These are phyloP conservation scores for Allium fistulosum DNA, from an alignment of 106 monocot species.

Conservation along the genomic window DNA sequence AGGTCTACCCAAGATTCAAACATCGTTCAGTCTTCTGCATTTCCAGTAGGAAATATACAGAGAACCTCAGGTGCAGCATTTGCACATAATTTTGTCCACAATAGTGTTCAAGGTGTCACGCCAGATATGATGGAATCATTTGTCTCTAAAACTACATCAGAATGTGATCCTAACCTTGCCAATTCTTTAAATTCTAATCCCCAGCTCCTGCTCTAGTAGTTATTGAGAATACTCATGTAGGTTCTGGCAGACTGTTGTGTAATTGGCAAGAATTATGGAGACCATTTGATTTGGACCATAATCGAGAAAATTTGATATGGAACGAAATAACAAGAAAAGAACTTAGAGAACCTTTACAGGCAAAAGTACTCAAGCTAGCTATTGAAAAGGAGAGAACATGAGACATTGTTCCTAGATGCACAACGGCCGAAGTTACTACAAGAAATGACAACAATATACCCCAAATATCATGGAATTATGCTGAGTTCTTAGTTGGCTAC, in stretches of 20 bases:
- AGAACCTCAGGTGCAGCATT: slow-evolving; percentile 23
- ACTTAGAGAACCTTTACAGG: slow-evolving; percentile 77
- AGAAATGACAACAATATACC: slow-evolving; percentile 42
- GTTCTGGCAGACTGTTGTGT: slow-evolving; percentile 88
- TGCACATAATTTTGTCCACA: slow-evolving; percentile 26
- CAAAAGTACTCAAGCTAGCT: slow-evolving; percentile 96
- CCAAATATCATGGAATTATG: slow-evolving; percentile 93
- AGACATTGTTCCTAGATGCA: slow-evolving; percentile 80
- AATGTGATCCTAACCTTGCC: slow-evolving; percentile 29
- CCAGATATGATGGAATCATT: slow-evolving; percentile 17
- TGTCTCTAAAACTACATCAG: slow-evolving; percentile 15
- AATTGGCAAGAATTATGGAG: slow-evolving; percentile 98
- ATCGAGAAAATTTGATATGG: slow-evolving; percentile 96
- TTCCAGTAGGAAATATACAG: slow-evolving; percentile 22
- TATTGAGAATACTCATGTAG: slow-evolving; percentile 84
- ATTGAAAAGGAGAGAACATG: slow-evolving; percentile 93
- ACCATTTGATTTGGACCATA: slow-evolving; percentile 93
- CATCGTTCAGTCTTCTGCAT: slow-evolving; percentile 25
- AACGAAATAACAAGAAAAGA: slow-evolving; percentile 97
- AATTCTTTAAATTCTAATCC: slow-evolving; percentile 42
- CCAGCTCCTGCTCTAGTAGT: slow-evolving; percentile 92
- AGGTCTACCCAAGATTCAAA: slow-evolving; percentile 22
- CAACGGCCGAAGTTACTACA: slow-evolving; percentile 26
- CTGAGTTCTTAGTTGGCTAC: slow-evolving; percentile 83
- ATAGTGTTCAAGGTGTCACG: slow-evolving; percentile 12